Base-by-base conservation (phyloP, 257 asterid genomes). In the Capsicum pubescens region DNA sequence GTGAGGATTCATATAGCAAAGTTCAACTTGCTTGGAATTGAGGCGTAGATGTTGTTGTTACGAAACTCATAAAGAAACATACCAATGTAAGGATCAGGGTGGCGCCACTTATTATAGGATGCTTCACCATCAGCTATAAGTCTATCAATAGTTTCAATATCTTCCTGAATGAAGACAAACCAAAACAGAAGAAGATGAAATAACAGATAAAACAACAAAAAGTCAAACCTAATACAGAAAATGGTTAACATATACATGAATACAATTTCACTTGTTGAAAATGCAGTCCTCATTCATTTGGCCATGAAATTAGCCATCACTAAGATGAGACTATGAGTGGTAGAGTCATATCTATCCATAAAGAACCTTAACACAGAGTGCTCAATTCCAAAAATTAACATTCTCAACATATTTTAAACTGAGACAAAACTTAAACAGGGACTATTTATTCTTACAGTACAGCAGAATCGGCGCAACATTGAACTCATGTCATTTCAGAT, bases 51-150 rank as follows among this genome's bases (percentile, higher is more conserved):
- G 17, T 44, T n/a, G 17, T 44, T 72, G 42, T 46, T 19, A 77
- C 16, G 42, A 50, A 77, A n/a, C 8, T 74, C 61, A 39, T 16
- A 57, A 78, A 3, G 81, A 32, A 58, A 89, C 93, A 84, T 87
- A 95, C 99, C 99, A 69, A 93, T 83, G 87, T 95, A 95, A 80
- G 99, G 99, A 87, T 95, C 99, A 56, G 99, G 99, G 80, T 95
- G 99, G 89, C 97, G 86, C 94, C 94, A 95, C 89, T 93, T 93
- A 78, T 94, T 87, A 86, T 93, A 87, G 67, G 83, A 66, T 61
- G 94, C 92, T 88, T 95, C 98, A 55, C 94, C 98, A 89, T 87
- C 90, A 76, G 85, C 88, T 77, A 95, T 91, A 93, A 95, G 86
- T 87, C 95, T 91, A 84, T 95, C 99, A 84, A 94, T 92, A 76